Conservation (phyloP, 352 stramenopile genomes). For the Hyaloperonospora arabidopsidis region DNA sequence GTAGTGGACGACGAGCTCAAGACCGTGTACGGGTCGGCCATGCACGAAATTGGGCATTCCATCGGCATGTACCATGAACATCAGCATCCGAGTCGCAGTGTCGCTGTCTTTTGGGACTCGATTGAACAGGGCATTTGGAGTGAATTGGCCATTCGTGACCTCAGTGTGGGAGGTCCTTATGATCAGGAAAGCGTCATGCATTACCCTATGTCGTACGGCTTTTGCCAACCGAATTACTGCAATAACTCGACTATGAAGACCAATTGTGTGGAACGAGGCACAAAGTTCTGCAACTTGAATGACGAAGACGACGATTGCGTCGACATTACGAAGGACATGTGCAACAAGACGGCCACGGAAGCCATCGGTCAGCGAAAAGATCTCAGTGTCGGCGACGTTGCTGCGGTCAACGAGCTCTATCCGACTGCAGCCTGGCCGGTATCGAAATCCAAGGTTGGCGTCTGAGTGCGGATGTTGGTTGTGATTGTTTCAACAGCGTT, state of each 20-base stretch:
- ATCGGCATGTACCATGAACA: slow-evolving; percentile 79
- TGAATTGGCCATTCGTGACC: slow-evolving; percentile 61
- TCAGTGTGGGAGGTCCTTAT: slow-evolving; percentile 60
- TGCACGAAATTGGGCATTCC: slow-evolving; percentile 78
- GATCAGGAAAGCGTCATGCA: slow-evolving; percentile 73
- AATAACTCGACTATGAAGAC: slow-evolving; percentile 17
- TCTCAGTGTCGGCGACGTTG: slow-evolving; percentile 36
- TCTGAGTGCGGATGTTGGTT: no score
- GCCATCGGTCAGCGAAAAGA: slow-evolving; percentile 45
- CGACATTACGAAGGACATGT: slow-evolving; percentile 42
- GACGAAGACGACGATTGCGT: slow-evolving; percentile 49
- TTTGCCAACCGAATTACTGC: slow-evolving; percentile 36
- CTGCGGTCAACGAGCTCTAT: slow-evolving; percentile 42
- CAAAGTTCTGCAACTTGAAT: slow-evolving; percentile 70
- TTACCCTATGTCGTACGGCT: slow-evolving; percentile 68
- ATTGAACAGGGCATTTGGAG: slow-evolving; percentile 23
- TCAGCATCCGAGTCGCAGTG: slow-evolving; percentile 59
- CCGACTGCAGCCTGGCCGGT: slow-evolving; percentile 22
- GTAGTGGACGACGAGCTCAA: slow-evolving; percentile 66
- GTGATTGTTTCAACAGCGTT: no score
- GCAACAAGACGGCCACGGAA: slow-evolving; percentile 43
- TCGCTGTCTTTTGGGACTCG: slow-evolving; percentile 40
- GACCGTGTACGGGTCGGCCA: slow-evolving; percentile 62
- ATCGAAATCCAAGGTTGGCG: slow-evolving; percentile 23
- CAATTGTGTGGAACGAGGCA: slow-evolving; percentile 44